phyloP scores from a whole-genome alignment of 2,329 filamentous ascomycete species.

The Pseudogymnoascus sp. region DNA sequence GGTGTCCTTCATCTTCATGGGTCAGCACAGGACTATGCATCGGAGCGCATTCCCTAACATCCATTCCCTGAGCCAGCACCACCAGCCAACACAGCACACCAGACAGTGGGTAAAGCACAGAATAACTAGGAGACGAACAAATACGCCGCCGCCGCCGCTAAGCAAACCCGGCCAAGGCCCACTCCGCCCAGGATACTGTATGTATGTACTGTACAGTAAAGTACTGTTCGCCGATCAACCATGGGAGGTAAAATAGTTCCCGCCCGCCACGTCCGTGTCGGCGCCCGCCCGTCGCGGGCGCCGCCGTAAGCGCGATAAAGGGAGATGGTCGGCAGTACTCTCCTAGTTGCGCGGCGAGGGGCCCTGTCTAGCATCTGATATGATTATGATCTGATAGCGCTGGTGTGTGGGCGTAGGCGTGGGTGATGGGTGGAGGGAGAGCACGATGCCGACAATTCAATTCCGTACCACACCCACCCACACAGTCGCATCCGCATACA shows the following conservation, averaged over 20 bases:
- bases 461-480: not conserved
- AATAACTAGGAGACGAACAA: not conserved
- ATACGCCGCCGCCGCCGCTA: not conserved
- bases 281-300: not conserved
- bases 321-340: not conserved
- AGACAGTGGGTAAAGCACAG: not conserved
- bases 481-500: not conserved
- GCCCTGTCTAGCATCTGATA: not conserved
- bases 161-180: not conserved
- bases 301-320: not conserved
- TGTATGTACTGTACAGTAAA: not conserved
- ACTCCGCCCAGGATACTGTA: not conserved
- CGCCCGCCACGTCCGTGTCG: not conserved
- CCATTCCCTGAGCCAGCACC: not conserved
- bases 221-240: not conserved
- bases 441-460: not conserved
- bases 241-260: not conserved
- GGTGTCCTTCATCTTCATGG: not conserved
- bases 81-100: not conserved
- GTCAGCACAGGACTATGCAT: not conserved
- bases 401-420: not conserved
- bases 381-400: not conserved
- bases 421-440: not conserved
- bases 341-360: not conserved
- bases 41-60: not conserved